Percentiles rank a stretch among this genome's conserved stretches.
Evolutionary conservation across 2,329 filamentous ascomycete species (phyloP).

Genomic region (Teratosphaeria pseudoeucalypti): DNA sequence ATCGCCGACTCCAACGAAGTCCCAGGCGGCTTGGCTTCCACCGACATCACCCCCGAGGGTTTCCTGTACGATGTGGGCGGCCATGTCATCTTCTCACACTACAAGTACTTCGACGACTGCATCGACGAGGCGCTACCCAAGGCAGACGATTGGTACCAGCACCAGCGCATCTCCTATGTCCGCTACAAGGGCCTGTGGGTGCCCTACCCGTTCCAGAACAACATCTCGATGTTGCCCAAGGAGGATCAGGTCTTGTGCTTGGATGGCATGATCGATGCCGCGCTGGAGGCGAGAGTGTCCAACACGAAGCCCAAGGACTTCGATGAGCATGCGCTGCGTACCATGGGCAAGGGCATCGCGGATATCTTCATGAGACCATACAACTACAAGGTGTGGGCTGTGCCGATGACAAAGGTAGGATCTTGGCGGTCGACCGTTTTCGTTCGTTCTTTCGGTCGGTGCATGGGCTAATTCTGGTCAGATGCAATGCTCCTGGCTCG

Average conservation of each 20-base stretch:
- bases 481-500: slow-evolving; percentile 99
- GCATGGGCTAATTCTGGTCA: slow-evolving; percentile 27
- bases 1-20: slow-evolving; percentile 87
- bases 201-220: slow-evolving; percentile 99
- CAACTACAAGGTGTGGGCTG: slow-evolving; percentile 99
- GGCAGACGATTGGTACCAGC: slow-evolving; percentile 89
- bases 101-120: slow-evolving; percentile 99
- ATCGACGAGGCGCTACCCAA: slow-evolving; percentile 93
- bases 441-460: background rate
- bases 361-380: slow-evolving; percentile 98
- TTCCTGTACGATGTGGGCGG: slow-evolving; percentile 98
- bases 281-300: slow-evolving; percentile 73
- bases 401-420: slow-evolving; percentile 86
- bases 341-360: slow-evolving; percentile 79
- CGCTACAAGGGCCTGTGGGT: slow-evolving; percentile 96
- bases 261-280: slow-evolving; percentile 91
- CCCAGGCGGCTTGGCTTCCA: slow-evolving; percentile 90
- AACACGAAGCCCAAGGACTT: slow-evolving; percentile 93
- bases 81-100: slow-evolving; percentile 98
- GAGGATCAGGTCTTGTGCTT: slow-evolving; percentile 93
- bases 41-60: slow-evolving; percentile 87
- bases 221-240: slow-evolving; percentile 96
- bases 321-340: slow-evolving; percentile 95
- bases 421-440: background rate
- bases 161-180: slow-evolving; percentile 98